These are phyloP conservation scores for Phyllosticta citrichinensis DNA, from an alignment of 2,329 filamentous ascomycete genomes.

Conservation along the genomic window DNA sequence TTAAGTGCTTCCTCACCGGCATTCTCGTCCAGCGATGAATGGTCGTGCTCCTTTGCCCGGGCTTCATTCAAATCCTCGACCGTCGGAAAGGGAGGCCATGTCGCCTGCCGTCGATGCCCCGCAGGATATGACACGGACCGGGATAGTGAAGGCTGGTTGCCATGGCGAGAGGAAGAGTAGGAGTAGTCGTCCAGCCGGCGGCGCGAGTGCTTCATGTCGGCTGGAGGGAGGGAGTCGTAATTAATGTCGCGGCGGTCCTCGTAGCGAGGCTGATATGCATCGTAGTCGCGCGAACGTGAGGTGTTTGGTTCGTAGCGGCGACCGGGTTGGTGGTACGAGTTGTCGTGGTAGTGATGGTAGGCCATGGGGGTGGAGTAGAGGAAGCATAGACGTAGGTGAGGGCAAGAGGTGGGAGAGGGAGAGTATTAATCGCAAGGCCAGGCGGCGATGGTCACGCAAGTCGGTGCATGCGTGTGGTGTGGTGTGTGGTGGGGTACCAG, in stretches of 20 bases:
- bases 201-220: neutral
- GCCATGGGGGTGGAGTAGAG: neutral
- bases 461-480: neutral
- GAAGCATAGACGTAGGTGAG: neutral
- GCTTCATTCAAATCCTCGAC: slow-evolving; percentile 57
- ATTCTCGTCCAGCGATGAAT: slow-evolving; percentile 17
- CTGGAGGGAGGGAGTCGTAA: neutral
- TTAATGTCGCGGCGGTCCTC: slow-evolving; percentile 2
- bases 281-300: slow-evolving; percentile 8
- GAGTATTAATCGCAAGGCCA: slow-evolving; percentile 4
- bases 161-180: neutral
- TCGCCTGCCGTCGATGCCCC: slow-evolving; percentile 12
- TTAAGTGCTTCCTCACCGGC: slow-evolving; percentile 46
- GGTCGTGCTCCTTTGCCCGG: slow-evolving; percentile 50
- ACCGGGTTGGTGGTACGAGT: neutral
- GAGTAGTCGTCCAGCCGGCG: neutral
- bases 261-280: neutral
- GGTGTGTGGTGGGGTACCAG: slow-evolving; percentile 4
- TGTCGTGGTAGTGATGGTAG: slow-evolving; percentile 6
- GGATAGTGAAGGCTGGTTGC: slow-evolving; percentile 4
- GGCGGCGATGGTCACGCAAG: slow-evolving; percentile 6
- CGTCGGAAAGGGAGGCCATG: slow-evolving; percentile 51
- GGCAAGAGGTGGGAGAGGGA: neutral
- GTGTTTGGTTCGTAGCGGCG: slow-evolving; percentile 9
- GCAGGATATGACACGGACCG: slow-evolving; percentile 7